A percentile compares a stretch with the other conserved stretches of the same genome.
phyloP scores from a whole-genome alignment of 176 grass and related monocot species.

The Triticum aestivum region DNA sequence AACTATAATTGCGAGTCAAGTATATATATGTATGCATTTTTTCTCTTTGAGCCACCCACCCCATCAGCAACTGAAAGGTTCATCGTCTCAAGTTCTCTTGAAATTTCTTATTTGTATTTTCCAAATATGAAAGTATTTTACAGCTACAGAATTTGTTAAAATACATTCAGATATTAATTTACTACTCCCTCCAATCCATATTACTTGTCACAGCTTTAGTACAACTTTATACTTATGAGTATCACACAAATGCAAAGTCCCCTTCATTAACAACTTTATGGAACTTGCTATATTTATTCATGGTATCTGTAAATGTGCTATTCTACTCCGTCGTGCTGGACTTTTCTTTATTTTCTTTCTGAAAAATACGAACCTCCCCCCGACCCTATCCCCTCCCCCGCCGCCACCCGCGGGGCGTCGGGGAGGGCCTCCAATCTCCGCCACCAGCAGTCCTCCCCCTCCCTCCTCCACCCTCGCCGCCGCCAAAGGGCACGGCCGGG shows the following conservation, averaged over 20 bases:
- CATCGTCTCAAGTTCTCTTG: too few species aligned
- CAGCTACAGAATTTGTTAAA: too few species aligned
- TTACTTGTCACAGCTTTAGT: too few species aligned
- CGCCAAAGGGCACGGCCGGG: too few species aligned
- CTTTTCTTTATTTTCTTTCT: not conserved
- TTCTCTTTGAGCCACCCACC: not conserved
- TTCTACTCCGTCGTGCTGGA: not conserved
- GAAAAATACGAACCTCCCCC: not conserved
- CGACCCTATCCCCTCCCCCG: too few species aligned
- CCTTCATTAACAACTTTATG: not conserved
- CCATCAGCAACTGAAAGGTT: not conserved
- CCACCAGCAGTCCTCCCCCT: too few species aligned
- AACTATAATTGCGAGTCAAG: too few species aligned
- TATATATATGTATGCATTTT: not conserved
- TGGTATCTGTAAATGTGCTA: not conserved
- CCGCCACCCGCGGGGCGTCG: too few species aligned
- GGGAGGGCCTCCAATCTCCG: too few species aligned
- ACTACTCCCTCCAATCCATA: not conserved
- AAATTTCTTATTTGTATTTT: not conserved
- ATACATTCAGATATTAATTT: not conserved
- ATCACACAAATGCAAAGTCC: not conserved
- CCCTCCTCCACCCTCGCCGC: too few species aligned
- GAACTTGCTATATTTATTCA: not conserved
- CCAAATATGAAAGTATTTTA: not conserved
- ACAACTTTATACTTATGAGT: too few species aligned